Base-by-base conservation (phyloP, 1,284 basidiomycete species). In the Hymenochaete sp. region DNA sequence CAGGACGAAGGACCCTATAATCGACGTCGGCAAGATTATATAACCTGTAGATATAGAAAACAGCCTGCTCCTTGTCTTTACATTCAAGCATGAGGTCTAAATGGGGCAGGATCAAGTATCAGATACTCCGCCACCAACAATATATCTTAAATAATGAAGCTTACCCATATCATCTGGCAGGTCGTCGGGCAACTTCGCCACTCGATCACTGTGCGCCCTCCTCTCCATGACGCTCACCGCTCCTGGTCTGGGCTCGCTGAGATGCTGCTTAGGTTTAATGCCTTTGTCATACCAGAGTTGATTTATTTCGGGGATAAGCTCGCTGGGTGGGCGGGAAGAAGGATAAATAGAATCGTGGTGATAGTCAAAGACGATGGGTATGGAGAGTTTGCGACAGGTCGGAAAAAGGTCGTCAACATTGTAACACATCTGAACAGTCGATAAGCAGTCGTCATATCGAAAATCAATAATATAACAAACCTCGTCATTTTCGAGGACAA, bases 401-500 rank as follows among this genome's bases (percentile, higher is more conserved):
- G 86, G 83, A 6, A 93, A 68, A 4, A 95, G 68, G 51, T 95
- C 91, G 52, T 90, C 88, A 1, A 85, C 82, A 40, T 76, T 88
- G 64, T 92, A 95, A 56, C 88, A 91, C 53, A 93, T 73, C 85
- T 89, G 25, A 8, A 26, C n/a, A n/a, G 19, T 10, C n/a, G 32
- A 35, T 5, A 19, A n/a, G 28, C 28, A 6, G 32, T 35, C 21
- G 32, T n/a, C 21, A 31, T 31, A 10, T 19, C n/a, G 13, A 31
- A 5, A 41, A 24, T 4, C 24, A 18, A 11, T 14, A 14, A 7
- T 9, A 6, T 7, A 4, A 49, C 57, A 38, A 38, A 85, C 85
- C 67, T 93, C 92, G 58, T 95, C 92, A 52, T 95, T 96, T 64
- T 95, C 92, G 13, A 96, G 69, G 1, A 93, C 92, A 18, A 93